These are phyloP conservation scores for Ogataea nakhonphanomensis DNA, from an alignment of 805 yeast genomes.

Conservation along the genomic window DNA sequence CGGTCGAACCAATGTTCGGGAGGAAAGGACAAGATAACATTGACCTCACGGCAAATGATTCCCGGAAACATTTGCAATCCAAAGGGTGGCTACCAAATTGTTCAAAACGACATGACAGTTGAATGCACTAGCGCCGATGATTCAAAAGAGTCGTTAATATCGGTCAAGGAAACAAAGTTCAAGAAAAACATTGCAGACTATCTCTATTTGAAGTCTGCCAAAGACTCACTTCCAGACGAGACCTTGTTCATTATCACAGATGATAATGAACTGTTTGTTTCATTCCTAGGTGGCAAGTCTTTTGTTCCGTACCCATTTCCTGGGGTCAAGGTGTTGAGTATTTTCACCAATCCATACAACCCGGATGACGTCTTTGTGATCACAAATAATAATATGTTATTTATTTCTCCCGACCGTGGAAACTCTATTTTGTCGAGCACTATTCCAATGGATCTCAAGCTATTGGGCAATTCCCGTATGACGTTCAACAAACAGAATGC, in stretches of 20 bases:
- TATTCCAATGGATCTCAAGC: conserved; percentile 50
- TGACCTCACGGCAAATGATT: conserved; percentile 25
- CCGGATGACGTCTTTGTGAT: conserved; percentile 55
- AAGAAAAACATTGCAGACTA: conserved; percentile 54
- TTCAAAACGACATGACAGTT: conserved; percentile 28
- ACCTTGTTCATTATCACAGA: conserved; percentile 60
- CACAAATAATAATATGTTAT: conserved; percentile 48
- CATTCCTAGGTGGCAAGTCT: conserved; percentile 64
- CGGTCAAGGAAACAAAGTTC: conserved; percentile 40
- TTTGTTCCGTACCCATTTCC: conserved; percentile 40
- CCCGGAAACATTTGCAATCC: conserved; percentile 28
- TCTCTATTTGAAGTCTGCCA: conserved; percentile 56
- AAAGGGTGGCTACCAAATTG: conserved; percentile 20
- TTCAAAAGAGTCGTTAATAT: conserved; percentile 29
- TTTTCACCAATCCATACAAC: conserved; percentile 58
- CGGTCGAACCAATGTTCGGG: conserved; percentile 24
- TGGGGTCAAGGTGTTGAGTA: conserved; percentile 41
- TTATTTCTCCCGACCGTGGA: conserved; percentile 68
- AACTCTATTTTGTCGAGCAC: conserved; percentile 43
- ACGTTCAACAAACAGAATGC: conserved; percentile 59
- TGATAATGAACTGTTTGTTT: conserved; percentile 51
- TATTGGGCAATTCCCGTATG: conserved; percentile 38
- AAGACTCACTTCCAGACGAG: conserved; percentile 47
- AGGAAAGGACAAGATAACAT: conserved; percentile 16
- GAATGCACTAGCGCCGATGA: conserved; percentile 34